Base-by-base conservation (phyloP, 768 basidiomycete species). In the Mycena metata region DNA sequence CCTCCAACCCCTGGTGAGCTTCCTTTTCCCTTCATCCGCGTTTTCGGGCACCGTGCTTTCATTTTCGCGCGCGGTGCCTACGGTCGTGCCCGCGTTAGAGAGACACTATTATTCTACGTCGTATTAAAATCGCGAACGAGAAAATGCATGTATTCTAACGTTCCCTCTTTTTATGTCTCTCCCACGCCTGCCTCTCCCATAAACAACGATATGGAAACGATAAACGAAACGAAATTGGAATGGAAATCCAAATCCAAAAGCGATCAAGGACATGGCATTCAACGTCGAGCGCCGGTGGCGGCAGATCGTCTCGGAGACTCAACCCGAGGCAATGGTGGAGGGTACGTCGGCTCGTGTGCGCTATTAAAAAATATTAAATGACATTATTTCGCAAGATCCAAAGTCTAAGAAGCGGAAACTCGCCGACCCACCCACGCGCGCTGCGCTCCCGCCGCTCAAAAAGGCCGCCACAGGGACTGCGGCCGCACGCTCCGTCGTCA, bases 181-280 rank as follows among this genome's bases (percentile, higher is more conserved):
- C 75, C 80, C 79, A 69, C 80, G 74, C 67, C 76, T 63, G 70
- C 59, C 70, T 59, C 65, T 69, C 73, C 77, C 72, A 71, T 61
- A 71, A 76, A 83, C 63, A 76, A 83, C 63, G 63, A 65, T 42
- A 15, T 26, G 35, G 39, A 61, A 61, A 50, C 52, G 15, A 19
- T 57, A 62, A 62, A 49, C 45, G 46, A 55, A 64, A 64, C 30
- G 49, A 46, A 66, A 55, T 30, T 30, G 30, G 30, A 30, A 30
- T 30, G 30, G 30, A 50, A 70, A 57, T 19, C 54, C 59, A n/a
- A 62, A 67, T 60, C 69, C 78, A 79, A 79, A 85, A 95, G 94
- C 94, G 82, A 88, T 94, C 91, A 93, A 94, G 90, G 94, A 95
- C 83, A 93, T 95, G 92, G 94, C 94, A 74, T 88, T 88, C 78